Evolutionary conservation across 140 eudicot species (phyloP).

Genomic region (Anethum foeniculum): DNA sequence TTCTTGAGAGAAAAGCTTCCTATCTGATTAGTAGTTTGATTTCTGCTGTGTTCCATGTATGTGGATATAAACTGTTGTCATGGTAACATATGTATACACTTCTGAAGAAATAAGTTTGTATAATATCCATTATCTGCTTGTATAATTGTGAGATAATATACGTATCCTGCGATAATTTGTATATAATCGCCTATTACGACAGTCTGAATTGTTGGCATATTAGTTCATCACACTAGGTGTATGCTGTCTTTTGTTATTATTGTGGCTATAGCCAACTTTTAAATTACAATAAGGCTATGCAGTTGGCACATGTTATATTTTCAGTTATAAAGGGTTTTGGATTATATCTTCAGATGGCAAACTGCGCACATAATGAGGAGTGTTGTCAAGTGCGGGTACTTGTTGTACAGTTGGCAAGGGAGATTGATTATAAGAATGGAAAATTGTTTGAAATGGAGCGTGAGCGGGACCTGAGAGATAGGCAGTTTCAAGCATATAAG

Average conservation of each 20-base stretch:
- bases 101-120: neutral
- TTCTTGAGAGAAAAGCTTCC: neutral
- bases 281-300: neutral
- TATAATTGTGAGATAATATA: neutral
- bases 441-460: slow-evolving; percentile 13
- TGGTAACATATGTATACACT: neutral
- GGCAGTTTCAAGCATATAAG: slow-evolving; percentile 19
- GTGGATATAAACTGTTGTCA: neutral
- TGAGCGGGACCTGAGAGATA: slow-evolving; percentile 16
- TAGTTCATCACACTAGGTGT: neutral
- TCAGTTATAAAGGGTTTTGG: neutral
- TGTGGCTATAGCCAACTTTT: neutral
- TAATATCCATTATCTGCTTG: neutral
- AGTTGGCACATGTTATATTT: neutral
- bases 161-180: too few species aligned
- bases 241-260: neutral
- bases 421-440: slow-evolving; percentile 22
- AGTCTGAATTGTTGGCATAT: neutral
- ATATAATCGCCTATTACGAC: neutral
- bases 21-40: neutral
- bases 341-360: neutral
- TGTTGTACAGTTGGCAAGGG: slow-evolving; percentile 13
- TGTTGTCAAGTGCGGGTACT: neutral
- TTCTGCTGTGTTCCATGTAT: neutral
- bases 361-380: neutral